A percentile compares a stretch with the other conserved stretches of the same genome.
These are phyloP conservation scores for Diutina rugosa DNA, from an alignment of 1,139 yeast genomes.

Conservation along the genomic window DNA sequence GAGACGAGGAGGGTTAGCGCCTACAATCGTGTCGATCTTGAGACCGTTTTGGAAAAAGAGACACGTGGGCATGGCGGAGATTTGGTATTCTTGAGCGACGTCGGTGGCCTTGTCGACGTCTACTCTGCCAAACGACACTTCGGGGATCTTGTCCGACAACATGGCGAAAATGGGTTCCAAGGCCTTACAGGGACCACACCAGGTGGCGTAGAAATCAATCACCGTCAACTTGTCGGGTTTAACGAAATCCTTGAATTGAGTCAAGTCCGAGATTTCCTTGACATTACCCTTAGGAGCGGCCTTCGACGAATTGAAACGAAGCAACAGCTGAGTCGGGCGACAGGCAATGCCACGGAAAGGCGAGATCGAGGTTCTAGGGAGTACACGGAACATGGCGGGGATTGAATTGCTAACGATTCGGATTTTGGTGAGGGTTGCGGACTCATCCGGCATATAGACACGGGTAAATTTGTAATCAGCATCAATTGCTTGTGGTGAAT, in stretches of 20 bases:
- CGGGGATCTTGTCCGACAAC: constrained; percentile 21
- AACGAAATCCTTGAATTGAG: not conserved
- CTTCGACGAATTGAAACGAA: not conserved
- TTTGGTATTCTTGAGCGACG: constrained; percentile 1
- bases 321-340: not conserved
- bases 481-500: not conserved
- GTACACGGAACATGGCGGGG: not conserved
- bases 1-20: not conserved
- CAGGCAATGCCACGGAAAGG: not conserved
- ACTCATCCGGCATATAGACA: not conserved
- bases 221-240: constrained; percentile 14
- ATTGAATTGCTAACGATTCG: not conserved
- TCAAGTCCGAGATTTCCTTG: not conserved
- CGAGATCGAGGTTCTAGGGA: not conserved
- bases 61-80: constrained; percentile 2
- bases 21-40: not conserved
- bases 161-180: constrained; percentile 25
- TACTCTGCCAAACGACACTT: not conserved
- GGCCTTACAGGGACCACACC: constrained; percentile 37
- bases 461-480: not conserved
- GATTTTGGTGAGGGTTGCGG: not conserved
- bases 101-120: constrained; percentile 1
- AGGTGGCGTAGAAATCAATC: constrained; percentile 30
- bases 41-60: not conserved
- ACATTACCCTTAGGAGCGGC: not conserved